Percentiles rank a stretch among this genome's conserved stretches.
phyloP scores from a whole-genome alignment of 306 rosid genomes.

The Begonia fuchsioides region DNA sequence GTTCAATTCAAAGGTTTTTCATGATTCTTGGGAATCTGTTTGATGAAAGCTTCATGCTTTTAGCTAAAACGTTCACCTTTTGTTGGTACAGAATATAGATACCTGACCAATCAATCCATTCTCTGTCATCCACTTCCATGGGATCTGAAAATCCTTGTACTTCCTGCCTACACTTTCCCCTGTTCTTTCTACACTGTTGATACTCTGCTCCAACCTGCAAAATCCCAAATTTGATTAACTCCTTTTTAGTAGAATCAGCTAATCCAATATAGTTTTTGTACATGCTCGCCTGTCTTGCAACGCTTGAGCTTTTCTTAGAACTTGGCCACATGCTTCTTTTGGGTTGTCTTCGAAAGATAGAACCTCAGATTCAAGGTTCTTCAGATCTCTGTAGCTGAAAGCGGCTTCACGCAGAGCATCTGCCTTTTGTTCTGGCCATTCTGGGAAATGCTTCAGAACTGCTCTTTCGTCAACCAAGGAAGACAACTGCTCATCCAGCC shows the following conservation, averaged over 20 bases:
- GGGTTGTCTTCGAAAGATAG: slow-evolving; percentile 44
- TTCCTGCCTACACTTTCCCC: slow-evolving; percentile 56
- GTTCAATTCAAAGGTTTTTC: too few relatives aligned
- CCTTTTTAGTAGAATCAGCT: slow-evolving; percentile 2
- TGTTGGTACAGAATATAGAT: not conserved
- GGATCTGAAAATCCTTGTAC: slow-evolving; percentile 61
- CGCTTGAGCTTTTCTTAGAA: slow-evolving; percentile 58
- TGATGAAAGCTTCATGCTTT: too few relatives aligned
- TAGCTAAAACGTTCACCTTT: too few relatives aligned
- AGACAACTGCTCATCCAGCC: slow-evolving; percentile 68
- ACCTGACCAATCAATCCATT: slow-evolving; percentile 73
- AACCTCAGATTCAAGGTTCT: slow-evolving; percentile 53
- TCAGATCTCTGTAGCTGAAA: slow-evolving; percentile 56
- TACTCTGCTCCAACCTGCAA: slow-evolving; percentile 67
- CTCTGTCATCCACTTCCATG: slow-evolving; percentile 83
- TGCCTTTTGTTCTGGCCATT: slow-evolving; percentile 86
- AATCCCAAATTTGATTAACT: not conserved
- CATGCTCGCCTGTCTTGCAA: slow-evolving; percentile 97
- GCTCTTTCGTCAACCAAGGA: slow-evolving; percentile 77
- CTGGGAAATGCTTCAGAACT: slow-evolving; percentile 68
- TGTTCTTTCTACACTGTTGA: slow-evolving; percentile 46
- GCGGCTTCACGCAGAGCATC: slow-evolving; percentile 82
- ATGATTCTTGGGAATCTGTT: too few relatives aligned
- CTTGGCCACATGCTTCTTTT: slow-evolving; percentile 34
- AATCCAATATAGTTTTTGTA: slow-evolving; percentile 11